Conservation (phyloP, 192 early-diverging fungal genomes). For the Coemansia sp. region DNA sequence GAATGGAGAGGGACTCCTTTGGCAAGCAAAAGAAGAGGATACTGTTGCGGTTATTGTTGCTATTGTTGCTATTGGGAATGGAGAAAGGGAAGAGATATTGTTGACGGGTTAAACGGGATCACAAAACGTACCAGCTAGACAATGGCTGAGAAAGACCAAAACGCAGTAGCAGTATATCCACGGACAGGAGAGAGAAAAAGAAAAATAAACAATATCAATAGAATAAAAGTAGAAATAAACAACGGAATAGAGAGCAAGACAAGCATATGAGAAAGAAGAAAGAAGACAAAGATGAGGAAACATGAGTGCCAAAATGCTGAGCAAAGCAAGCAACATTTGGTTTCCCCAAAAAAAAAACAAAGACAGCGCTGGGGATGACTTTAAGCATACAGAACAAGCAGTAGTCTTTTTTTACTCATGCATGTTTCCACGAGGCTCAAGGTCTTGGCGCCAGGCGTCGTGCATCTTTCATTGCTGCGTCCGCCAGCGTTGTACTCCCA, state of each 20-base stretch:
- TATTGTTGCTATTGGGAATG: slow-evolving; percentile 1
- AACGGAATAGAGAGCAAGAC: neutral
- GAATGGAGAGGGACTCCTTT: neutral
- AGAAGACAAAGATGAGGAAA: neutral
- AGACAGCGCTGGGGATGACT: neutral
- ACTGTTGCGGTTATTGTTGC: neutral
- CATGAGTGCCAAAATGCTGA: neutral
- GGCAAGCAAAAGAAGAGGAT: neutral
- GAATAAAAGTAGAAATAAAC: neutral
- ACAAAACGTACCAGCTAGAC: neutral
- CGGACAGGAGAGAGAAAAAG: neutral
- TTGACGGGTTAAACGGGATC: too few relatives aligned
- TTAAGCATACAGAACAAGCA: too few relatives aligned
- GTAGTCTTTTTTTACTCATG: neutral
- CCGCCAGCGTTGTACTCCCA: too few relatives aligned
- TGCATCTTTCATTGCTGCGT: neutral
- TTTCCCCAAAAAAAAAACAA: slow-evolving; percentile 1
- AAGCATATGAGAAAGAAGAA: neutral
- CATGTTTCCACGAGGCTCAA: neutral
- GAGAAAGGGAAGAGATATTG: neutral
- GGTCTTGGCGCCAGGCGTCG: neutral
- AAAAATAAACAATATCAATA: neutral
- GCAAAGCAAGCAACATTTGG: too few relatives aligned
- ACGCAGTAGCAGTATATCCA: neutral
- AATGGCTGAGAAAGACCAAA: slow-evolving; percentile 3